Conservation (phyloP, 2,329 filamentous ascomycete genomes). For the Dothidotthia symphoricarpi region DNA sequence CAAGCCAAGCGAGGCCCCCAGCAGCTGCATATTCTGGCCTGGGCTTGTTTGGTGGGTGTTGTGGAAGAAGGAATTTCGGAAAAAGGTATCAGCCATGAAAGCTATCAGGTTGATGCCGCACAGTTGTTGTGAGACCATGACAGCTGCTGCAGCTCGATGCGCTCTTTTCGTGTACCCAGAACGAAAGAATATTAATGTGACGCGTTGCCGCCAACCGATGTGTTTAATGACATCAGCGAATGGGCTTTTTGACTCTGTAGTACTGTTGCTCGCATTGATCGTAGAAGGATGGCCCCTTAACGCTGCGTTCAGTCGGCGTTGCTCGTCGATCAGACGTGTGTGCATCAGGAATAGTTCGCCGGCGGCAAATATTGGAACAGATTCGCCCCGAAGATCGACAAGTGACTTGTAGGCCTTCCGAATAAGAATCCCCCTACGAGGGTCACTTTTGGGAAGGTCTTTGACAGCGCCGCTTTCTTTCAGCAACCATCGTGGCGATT, state of each 20-base stretch:
- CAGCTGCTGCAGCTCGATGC: neutral
- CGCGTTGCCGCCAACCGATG: constrained; percentile 1
- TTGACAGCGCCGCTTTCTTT: constrained; percentile 1
- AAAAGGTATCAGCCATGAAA: constrained; percentile 4
- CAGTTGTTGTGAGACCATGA: constrained; percentile 5
- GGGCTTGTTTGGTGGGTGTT: neutral
- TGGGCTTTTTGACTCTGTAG: too few relatives aligned
- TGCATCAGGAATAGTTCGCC: constrained; percentile 1
- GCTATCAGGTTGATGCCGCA: constrained; percentile 5
- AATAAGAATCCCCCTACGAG: neutral
- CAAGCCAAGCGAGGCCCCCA: neutral
- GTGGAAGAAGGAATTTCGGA: constrained; percentile 3
- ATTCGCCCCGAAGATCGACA: constrained; percentile 1
- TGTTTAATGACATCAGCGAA: neutral
- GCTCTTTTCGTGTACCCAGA: neutral
- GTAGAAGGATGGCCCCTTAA: too few relatives aligned
- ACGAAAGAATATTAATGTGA: constrained; percentile 1
- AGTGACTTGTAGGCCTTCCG: constrained; percentile 1
- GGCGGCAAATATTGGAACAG: neutral
- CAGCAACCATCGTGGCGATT: constrained; percentile 5
- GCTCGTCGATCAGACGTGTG: constrained; percentile 1
- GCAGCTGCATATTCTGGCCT: neutral
- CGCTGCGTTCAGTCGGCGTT: neutral
- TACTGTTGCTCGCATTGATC: too few relatives aligned
- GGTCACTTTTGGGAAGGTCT: neutral